A percentile compares a stretch with the other conserved stretches of the same genome.
These are phyloP conservation scores for Xylaria venustula DNA, from an alignment of 495 filamentous ascomycete genomes.

Conservation along the genomic window DNA sequence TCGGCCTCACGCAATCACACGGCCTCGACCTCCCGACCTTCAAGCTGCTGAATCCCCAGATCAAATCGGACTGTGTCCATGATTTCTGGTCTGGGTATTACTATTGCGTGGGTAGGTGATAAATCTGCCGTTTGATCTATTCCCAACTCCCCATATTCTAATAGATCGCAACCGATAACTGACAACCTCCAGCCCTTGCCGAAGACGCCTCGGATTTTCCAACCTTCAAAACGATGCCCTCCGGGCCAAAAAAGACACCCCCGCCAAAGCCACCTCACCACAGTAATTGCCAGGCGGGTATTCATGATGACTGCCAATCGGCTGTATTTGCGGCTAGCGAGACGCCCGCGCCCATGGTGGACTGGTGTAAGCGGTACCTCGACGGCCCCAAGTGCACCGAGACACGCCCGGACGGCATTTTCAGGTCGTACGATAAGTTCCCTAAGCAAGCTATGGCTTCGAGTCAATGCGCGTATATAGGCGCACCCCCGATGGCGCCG, in stretches of 20 bases:
- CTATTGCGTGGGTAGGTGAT: constrained; percentile 2
- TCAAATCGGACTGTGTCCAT: background rate
- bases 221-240: no score
- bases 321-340: background rate
- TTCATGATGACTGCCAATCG: background rate
- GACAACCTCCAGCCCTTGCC: background rate
- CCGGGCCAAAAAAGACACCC: no score
- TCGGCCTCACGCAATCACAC: background rate
- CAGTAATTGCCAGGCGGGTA: background rate
- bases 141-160: no score
- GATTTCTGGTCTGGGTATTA: constrained; percentile 8
- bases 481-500: background rate
- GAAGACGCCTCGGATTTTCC: background rate
- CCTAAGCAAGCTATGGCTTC: background rate
- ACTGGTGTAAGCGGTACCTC: constrained; percentile 5
- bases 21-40: background rate
- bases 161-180: no score
- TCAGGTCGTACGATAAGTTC: background rate
- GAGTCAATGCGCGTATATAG: background rate
- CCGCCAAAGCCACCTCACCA: background rate
- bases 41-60: background rate
- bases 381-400: background rate
- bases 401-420: background rate
- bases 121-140: background rate
- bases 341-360: background rate